A percentile compares a stretch with the other conserved stretches of the same genome.
These are phyloP conservation scores for Xylariaceae sp. DNA, from an alignment of 2,329 filamentous ascomycete species.

Conservation along the genomic window DNA sequence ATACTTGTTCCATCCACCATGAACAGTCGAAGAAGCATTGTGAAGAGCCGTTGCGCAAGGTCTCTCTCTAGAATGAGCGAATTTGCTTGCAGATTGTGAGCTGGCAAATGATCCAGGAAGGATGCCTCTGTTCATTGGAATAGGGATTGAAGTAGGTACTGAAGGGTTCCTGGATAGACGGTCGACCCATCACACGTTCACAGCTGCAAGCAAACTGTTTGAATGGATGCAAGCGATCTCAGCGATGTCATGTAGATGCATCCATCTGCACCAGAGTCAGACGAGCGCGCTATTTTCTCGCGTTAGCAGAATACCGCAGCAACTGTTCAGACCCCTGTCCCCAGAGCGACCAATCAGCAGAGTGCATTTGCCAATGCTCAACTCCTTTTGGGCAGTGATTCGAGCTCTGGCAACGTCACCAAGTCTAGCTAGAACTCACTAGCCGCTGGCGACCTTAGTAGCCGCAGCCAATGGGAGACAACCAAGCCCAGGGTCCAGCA, in stretches of 20 bases:
- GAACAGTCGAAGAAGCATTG: not conserved
- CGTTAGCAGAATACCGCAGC: slow-evolving; percentile 1
- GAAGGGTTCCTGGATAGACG: not conserved
- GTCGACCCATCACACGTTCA: slow-evolving; percentile 1
- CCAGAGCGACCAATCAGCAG: slow-evolving; percentile 19
- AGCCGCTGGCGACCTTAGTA: slow-evolving; percentile 11
- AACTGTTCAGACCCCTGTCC: slow-evolving; percentile 11
- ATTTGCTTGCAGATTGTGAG: not conserved
- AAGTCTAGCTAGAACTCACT: slow-evolving; percentile 15
- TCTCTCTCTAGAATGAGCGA: too few species aligned
- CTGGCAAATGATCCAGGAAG: too few species aligned
- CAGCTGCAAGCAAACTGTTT: not conserved
- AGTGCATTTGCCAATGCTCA: slow-evolving; percentile 21
- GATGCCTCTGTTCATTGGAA: too few species aligned
- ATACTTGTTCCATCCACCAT: not conserved
- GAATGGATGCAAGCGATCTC: slow-evolving; percentile 7
- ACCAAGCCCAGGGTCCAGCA: too few species aligned
- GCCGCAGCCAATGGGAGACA: slow-evolving; percentile 14
- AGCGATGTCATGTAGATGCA: slow-evolving; percentile 10
- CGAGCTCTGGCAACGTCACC: slow-evolving; percentile 24
- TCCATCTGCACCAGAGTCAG: slow-evolving; percentile 10
- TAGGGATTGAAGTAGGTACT: not conserved
- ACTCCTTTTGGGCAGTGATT: slow-evolving; percentile 15
- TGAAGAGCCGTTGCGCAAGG: not conserved
- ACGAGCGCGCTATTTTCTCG: slow-evolving; percentile 19